Percentiles rank a stretch among this genome's conserved stretches.
Evolutionary conservation across 345 rosid genomes (phyloP).

Genomic region (Cardamine chenopodiifolia): DNA sequence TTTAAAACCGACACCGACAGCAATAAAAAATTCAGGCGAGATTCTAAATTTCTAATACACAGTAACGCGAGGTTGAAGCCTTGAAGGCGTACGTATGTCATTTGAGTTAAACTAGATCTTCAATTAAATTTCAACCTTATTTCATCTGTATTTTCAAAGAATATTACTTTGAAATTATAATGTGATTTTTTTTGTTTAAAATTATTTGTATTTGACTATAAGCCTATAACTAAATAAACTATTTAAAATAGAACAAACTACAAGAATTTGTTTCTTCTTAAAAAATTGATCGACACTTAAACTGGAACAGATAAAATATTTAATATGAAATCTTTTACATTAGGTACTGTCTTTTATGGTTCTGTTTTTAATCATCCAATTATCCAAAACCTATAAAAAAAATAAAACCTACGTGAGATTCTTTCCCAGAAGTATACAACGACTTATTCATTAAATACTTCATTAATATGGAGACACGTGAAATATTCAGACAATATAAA

Average conservation of each 20-base stretch:
- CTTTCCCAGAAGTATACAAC: not conserved
- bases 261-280: too few relatives aligned
- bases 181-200: too few relatives aligned
- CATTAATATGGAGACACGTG: not conserved
- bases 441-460: not conserved
- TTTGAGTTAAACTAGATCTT: not conserved
- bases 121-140: not conserved
- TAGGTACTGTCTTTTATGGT: not conserved
- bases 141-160: not conserved
- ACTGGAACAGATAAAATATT: not conserved
- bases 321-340: not conserved
- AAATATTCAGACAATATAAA: not conserved
- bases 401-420: not conserved
- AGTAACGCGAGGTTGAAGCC: not conserved
- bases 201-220: too few relatives aligned
- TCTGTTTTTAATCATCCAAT: not conserved
- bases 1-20: conserved; percentile 23
- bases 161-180: not conserved
- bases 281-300: too few relatives aligned
- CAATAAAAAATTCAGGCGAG: not conserved
- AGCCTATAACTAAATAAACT: too few relatives aligned
- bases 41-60: not conserved
- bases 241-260: too few relatives aligned
- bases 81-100: not conserved
- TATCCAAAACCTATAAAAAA: not conserved